phyloP scores from a whole-genome alignment of 108 stramenopile species.

The Cylindrotheca fusiformis region DNA sequence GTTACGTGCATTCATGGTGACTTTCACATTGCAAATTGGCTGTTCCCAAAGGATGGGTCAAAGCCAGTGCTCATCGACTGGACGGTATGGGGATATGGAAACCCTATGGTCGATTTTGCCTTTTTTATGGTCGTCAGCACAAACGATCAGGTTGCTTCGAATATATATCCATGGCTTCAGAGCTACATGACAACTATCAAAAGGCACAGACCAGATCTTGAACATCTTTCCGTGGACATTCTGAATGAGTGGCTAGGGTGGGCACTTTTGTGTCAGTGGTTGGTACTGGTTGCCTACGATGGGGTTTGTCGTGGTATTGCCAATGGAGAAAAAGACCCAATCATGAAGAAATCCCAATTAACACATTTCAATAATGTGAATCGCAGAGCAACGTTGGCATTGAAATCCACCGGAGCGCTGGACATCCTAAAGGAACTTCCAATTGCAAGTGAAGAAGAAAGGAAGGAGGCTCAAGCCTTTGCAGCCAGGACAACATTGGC shows the following conservation, averaged over 20 bases:
- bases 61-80: slow-evolving; percentile 40
- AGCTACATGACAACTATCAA: too few relatives aligned
- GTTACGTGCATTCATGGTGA: slow-evolving; percentile 30
- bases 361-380: slow-evolving; percentile 21
- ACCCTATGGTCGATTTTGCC: slow-evolving; percentile 46
- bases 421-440: slow-evolving; percentile 6
- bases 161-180: slow-evolving; percentile 2
- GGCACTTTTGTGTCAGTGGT: slow-evolving; percentile 34
- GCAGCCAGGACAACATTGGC: slow-evolving; percentile 3
- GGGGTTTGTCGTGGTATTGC: slow-evolving; percentile 28
- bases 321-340: neutral
- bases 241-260: slow-evolving; percentile 26
- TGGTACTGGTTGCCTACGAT: slow-evolving; percentile 42
- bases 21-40: slow-evolving; percentile 26
- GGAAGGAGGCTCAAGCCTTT: slow-evolving; percentile 9
- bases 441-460: slow-evolving; percentile 1
- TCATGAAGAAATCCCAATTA: slow-evolving; percentile 5
- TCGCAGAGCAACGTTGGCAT: slow-evolving; percentile 15
- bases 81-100: slow-evolving; percentile 39
- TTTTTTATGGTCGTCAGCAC: slow-evolving; percentile 49
- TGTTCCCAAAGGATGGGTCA: slow-evolving; percentile 19
- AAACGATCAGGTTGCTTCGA: slow-evolving; percentile 9
- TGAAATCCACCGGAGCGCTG: slow-evolving; percentile 3
- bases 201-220: too few relatives aligned
- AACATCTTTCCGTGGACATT: slow-evolving; percentile 18